A percentile compares a stretch with the other conserved stretches of the same genome.
Conservation (phyloP, 2,329 filamentous ascomycete species). For the Aspergillus quadricinctus region DNA sequence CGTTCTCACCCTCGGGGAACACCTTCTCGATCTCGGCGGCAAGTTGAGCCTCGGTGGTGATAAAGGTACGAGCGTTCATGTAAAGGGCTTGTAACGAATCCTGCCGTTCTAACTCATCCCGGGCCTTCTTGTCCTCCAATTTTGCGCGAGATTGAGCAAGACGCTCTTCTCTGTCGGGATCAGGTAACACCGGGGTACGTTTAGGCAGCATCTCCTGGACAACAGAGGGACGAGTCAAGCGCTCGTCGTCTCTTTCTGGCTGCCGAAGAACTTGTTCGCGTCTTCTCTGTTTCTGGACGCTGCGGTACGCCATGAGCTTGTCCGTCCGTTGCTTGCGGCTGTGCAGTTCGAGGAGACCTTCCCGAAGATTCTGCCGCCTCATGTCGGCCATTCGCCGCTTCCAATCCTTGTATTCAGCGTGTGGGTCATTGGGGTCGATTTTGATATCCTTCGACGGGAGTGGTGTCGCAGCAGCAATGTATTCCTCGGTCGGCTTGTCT, state of each 20-base stretch:
- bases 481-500: conserved; percentile 58
- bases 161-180: conserved; percentile 59
- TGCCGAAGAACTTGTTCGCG: conserved; percentile 53
- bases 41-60: conserved; percentile 75
- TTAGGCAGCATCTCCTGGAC: conserved; percentile 48
- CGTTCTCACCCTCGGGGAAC: conserved; percentile 62
- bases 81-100: conserved; percentile 82
- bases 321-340: conserved; percentile 54
- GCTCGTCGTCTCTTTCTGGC: conserved; percentile 70
- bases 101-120: conserved; percentile 57
- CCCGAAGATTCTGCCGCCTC: conserved; percentile 66
- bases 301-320: conserved; percentile 34
- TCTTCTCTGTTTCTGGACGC: conserved; percentile 47
- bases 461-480: conserved; percentile 58
- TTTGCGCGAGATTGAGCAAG: conserved; percentile 41
- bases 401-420: conserved; percentile 56
- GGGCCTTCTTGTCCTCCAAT: conserved; percentile 42
- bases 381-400: conserved; percentile 68
- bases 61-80: conserved; percentile 81
- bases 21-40: conserved; percentile 66
- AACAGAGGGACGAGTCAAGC: conserved; percentile 67
- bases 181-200: conserved; percentile 52
- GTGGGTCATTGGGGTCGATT: conserved; percentile 33
- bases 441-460: conserved; percentile 41
- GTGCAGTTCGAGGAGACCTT: conserved; percentile 68